Conservation (phyloP, 257 asterid species). For the Solanum pimpinellifolium region DNA sequence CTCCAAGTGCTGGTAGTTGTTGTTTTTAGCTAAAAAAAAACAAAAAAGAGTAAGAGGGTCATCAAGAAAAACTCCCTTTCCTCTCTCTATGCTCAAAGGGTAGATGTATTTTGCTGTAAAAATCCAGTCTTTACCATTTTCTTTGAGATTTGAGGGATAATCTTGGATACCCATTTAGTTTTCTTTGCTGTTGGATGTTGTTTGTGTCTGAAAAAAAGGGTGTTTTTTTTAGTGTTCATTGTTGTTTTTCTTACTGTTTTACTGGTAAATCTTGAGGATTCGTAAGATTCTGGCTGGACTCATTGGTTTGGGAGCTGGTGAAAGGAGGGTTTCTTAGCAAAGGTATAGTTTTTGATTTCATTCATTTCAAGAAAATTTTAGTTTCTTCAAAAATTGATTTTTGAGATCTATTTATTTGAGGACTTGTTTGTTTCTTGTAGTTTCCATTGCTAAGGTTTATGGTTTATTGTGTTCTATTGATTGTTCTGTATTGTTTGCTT, state of each 20-base stretch:
- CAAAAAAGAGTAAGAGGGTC: background rate
- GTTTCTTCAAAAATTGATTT: background rate
- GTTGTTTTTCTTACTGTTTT: background rate
- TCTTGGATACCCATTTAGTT: background rate
- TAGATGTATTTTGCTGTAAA: background rate
- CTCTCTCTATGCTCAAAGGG: background rate
- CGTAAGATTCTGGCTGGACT: conserved; percentile 13
- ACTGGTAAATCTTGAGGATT: conserved; percentile 24
- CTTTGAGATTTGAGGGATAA: background rate
- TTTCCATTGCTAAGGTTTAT: background rate
- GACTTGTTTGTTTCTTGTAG: background rate
- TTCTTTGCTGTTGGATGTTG: background rate
- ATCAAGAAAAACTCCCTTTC: background rate
- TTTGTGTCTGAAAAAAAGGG: background rate
- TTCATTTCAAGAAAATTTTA: background rate
- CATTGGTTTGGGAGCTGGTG: conserved; percentile 5
- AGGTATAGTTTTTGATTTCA: conserved; percentile 26
- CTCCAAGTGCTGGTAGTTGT: background rate
- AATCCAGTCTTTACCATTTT: background rate
- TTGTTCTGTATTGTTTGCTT: background rate
- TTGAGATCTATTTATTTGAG: conserved; percentile 33
- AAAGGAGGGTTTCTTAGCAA: conserved; percentile 1
- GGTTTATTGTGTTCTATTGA: background rate
- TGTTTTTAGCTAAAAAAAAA: background rate
- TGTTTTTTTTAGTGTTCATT: background rate